These are phyloP conservation scores for Pythium rhizo-oryzae DNA, from an alignment of 352 stramenopile species.

Conservation along the genomic window DNA sequence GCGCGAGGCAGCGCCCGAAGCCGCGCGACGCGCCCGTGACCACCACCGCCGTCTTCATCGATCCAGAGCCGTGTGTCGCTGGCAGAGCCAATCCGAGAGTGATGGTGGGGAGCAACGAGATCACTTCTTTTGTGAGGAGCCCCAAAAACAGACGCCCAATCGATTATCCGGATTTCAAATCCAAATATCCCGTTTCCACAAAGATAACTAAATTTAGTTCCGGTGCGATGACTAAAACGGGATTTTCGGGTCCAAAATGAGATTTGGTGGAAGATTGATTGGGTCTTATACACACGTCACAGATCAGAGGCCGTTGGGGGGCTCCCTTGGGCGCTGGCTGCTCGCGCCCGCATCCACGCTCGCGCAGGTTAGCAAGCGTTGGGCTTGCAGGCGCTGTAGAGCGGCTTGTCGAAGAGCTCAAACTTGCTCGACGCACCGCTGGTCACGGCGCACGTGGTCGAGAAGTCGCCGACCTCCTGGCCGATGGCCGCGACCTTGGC, in stretches of 20 bases:
- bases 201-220: too few relatives aligned
- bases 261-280: too few relatives aligned
- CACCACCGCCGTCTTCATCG: slow-evolving; percentile 51
- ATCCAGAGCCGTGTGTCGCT: neutral
- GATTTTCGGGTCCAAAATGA: too few relatives aligned
- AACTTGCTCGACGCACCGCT: slow-evolving; percentile 40
- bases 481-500: slow-evolving; percentile 43
- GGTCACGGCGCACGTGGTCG: slow-evolving; percentile 39
- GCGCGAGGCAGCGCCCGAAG: slow-evolving; percentile 74
- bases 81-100: neutral
- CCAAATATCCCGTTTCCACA: too few relatives aligned
- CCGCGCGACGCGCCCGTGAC: slow-evolving; percentile 86
- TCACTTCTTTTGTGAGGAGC: too few relatives aligned
- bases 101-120: neutral
- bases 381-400: slow-evolving; percentile 16
- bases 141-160: too few relatives aligned
- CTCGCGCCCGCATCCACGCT: neutral
- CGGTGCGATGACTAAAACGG: too few relatives aligned
- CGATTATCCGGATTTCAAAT: too few relatives aligned
- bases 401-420: slow-evolving; percentile 50
- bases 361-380: slow-evolving; percentile 6
- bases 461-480: slow-evolving; percentile 47
- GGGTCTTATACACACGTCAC: too few relatives aligned
- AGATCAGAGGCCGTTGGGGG: too few relatives aligned
- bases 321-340: neutral